Conservation (phyloP, 208 protist species). For the Acanthamoeba healyi region DNA sequence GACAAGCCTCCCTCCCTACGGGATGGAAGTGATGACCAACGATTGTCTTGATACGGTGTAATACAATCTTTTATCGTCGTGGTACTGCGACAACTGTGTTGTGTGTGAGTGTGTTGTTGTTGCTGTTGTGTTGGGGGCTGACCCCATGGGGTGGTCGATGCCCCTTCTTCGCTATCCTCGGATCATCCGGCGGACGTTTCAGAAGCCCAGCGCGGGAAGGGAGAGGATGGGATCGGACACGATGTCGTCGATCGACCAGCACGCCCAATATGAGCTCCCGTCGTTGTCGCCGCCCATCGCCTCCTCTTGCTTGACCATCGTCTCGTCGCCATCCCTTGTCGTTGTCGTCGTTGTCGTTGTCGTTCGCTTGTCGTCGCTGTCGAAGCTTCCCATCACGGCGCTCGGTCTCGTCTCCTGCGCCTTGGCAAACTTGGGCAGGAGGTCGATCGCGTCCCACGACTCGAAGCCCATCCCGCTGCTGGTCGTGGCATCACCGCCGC, state of each 20-base stretch:
- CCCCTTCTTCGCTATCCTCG: too few relatives aligned
- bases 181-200: too few relatives aligned
- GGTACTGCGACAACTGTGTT: too few relatives aligned
- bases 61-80: too few relatives aligned
- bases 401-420: neutral
- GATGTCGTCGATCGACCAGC: neutral
- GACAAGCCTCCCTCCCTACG: too few relatives aligned
- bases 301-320: neutral
- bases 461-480: neutral
- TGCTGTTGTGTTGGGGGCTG: too few relatives aligned
- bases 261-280: conserved; percentile 2
- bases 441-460: neutral
- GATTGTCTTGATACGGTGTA: too few relatives aligned
- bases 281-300: neutral
- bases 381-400: neutral
- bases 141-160: too few relatives aligned
- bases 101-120: too few relatives aligned
- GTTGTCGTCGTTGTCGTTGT: neutral
- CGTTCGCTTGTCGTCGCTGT: neutral
- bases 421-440: neutral
- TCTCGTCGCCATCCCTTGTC: neutral
- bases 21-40: too few relatives aligned
- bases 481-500: too few relatives aligned
- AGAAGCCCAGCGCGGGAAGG: neutral
- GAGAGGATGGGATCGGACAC: neutral